Evolutionary conservation across 352 stramenopile genomes (phyloP).

Genomic region (Phytophthora quininea): DNA sequence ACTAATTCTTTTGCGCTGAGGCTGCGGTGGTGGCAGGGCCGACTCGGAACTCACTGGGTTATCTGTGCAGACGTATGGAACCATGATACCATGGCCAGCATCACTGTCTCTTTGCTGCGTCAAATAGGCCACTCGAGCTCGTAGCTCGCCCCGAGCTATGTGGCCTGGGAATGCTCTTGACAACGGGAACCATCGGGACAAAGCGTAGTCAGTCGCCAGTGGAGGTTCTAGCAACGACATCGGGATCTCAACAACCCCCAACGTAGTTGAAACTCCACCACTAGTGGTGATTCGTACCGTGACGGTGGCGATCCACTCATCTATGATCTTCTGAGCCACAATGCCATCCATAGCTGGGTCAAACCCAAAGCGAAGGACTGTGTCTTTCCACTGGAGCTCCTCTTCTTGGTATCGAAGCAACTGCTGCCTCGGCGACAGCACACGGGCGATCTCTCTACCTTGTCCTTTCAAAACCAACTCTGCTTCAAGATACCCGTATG

Average conservation of each 20-base stretch:
- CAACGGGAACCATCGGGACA: constrained; percentile 70
- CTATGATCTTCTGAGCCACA: constrained; percentile 27
- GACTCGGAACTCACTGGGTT: neutral
- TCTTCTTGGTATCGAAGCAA: constrained; percentile 18
- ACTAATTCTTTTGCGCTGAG: neutral
- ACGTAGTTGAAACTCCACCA: neutral
- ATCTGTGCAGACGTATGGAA: constrained; percentile 32
- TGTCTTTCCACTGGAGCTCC: constrained; percentile 23
- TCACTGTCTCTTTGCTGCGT: constrained; percentile 31
- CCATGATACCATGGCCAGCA: constrained; percentile 25
- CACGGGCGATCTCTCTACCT: constrained; percentile 13
- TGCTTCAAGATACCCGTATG: constrained; percentile 16
- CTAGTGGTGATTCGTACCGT: constrained; percentile 13
- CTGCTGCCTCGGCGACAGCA: constrained; percentile 14
- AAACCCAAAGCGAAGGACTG: constrained; percentile 16
- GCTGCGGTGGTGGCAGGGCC: too few relatives aligned
- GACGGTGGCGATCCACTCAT: constrained; percentile 31
- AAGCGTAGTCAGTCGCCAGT: constrained; percentile 46
- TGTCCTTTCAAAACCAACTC: constrained; percentile 25
- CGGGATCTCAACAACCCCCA: constrained; percentile 50
- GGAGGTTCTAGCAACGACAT: constrained; percentile 57
- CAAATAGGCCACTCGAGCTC: constrained; percentile 42
- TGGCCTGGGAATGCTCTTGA: constrained; percentile 39
- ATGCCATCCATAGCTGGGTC: constrained; percentile 19
- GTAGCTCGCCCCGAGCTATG: constrained; percentile 50